Evolutionary conservation across 441 rosid genomes (phyloP).

Genomic region (Syzygium malaccense): DNA sequence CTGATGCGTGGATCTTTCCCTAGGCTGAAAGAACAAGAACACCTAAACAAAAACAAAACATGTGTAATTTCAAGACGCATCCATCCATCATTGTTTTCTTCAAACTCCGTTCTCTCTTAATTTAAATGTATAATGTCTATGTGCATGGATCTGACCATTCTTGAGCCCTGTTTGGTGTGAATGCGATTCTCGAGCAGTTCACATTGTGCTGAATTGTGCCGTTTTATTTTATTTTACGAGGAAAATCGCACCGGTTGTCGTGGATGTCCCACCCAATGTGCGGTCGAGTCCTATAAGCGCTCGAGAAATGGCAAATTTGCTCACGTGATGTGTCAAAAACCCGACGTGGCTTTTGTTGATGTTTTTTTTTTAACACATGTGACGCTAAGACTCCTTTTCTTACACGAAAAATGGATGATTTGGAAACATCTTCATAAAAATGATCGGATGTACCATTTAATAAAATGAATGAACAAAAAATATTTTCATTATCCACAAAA

Average conservation of each 20-base stretch:
- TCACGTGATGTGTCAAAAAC: background rate
- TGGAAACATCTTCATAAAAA: no score
- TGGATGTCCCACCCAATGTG: fast-evolving
- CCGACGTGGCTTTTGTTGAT: background rate
- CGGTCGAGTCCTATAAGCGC: background rate
- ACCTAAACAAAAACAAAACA: background rate
- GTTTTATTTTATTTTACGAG: fast-evolving
- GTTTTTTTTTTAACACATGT: background rate
- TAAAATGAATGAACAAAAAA: no score
- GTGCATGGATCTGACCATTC: background rate
- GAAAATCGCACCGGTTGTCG: background rate
- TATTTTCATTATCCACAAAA: no score
- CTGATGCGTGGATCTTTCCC: background rate
- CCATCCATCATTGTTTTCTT: background rate
- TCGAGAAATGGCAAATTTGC: background rate
- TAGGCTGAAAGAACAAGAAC: background rate
- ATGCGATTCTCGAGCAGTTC: background rate
- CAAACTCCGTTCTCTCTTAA: background rate
- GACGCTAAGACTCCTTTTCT: no score
- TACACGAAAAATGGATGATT: no score
- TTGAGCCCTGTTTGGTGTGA: background rate
- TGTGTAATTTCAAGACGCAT: background rate
- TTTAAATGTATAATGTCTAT: background rate
- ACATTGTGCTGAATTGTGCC: background rate
- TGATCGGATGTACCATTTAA: no score